Evolutionary conservation across 768 basidiomycete species (phyloP), one percentile per base, ranked within the genome.

Genomic region (Lentinula raphanica): DNA sequence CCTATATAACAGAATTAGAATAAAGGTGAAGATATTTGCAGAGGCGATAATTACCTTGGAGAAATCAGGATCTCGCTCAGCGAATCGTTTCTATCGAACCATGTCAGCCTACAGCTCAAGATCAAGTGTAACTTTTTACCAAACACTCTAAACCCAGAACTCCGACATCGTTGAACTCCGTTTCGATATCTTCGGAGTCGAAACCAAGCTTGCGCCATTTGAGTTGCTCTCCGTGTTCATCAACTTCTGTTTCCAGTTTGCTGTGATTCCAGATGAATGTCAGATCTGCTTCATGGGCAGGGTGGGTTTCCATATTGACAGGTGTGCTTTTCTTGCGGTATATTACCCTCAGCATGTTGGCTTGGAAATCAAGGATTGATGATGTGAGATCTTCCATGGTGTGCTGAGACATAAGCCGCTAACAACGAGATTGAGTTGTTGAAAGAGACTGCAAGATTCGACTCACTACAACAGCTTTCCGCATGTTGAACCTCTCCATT

Each of bases 181-280:
- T 77, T 7, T 81, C 77, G 2, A 94, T 74, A 65, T 88, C 84
- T 69, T 94, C 90, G 7, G 79, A 82, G 32, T 81, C 78, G 64
- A 94, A 92, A 8, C 93, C 93, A 17, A 95, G 74, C 63, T 85
- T 80, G 39, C 82, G 77, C 92, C 92, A 94, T 68, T 88, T 87
- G 51, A 86, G 35, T 12, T 71, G 60, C 29, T 78, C 73, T 15
- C 80, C 81, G 17, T 78, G 73, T 23, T 71, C 67, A 56, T 84
- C 83, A 1, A 69, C 59, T 23, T 82, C 83, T 53, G 83, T 83
- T 45, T 72, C 68, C 58, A 92, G 65, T 62, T 79, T 82, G 55
- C 84, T 83, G 39, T 72, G 73, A 23, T 71, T 68, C 92, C 93
- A 94, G 53, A 94, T 85, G 59, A 78, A 82, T 19, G 82, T 74